Percentiles rank a stretch among this genome's conserved stretches.
phyloP scores from a whole-genome alignment of 495 filamentous ascomycete genomes.

The Chlorociboria aeruginascens region DNA sequence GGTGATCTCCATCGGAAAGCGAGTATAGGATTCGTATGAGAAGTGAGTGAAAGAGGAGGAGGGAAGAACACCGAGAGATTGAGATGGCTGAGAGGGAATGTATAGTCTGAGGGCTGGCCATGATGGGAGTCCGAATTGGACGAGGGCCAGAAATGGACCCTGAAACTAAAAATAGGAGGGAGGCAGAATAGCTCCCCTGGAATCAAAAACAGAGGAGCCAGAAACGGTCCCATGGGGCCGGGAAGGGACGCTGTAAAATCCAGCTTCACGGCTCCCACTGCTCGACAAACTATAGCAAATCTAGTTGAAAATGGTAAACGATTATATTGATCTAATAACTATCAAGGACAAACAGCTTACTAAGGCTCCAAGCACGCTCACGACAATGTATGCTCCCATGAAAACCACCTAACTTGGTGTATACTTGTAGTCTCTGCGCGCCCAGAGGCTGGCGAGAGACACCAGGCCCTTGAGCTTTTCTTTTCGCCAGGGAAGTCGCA shows the following conservation, averaged over 20 bases:
- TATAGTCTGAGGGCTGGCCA: background rate
- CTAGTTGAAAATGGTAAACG: slow-evolving; percentile 6
- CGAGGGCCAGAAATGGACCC: too few species aligned
- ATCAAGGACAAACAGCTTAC: slow-evolving; percentile 1
- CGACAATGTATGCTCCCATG: background rate
- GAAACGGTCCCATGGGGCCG: background rate
- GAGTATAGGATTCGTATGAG: slow-evolving; percentile 1
- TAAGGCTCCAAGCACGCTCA: slow-evolving; percentile 1
- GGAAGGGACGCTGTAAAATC: slow-evolving; percentile 3
- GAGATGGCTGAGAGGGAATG: slow-evolving; percentile 1
- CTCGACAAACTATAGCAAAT: slow-evolving; percentile 2
- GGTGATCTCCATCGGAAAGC: slow-evolving; percentile 1
- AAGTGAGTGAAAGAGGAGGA: background rate
- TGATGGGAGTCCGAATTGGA: background rate
- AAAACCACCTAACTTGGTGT: slow-evolving; percentile 3
- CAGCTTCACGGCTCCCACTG: background rate
- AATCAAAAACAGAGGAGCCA: slow-evolving; percentile 6
- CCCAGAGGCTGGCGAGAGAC: slow-evolving; percentile 3
- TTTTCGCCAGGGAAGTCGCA: slow-evolving; percentile 4
- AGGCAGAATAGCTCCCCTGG: slow-evolving; percentile 1
- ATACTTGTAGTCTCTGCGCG: slow-evolving; percentile 3
- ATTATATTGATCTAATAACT: slow-evolving; percentile 4
- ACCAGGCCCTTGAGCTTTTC: slow-evolving; percentile 4
- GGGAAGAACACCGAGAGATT: slow-evolving; percentile 3
- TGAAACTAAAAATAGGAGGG: background rate